These are phyloP conservation scores for Aspergillus sp. DNA, from an alignment of 2,329 filamentous ascomycete species.

Conservation along the genomic window DNA sequence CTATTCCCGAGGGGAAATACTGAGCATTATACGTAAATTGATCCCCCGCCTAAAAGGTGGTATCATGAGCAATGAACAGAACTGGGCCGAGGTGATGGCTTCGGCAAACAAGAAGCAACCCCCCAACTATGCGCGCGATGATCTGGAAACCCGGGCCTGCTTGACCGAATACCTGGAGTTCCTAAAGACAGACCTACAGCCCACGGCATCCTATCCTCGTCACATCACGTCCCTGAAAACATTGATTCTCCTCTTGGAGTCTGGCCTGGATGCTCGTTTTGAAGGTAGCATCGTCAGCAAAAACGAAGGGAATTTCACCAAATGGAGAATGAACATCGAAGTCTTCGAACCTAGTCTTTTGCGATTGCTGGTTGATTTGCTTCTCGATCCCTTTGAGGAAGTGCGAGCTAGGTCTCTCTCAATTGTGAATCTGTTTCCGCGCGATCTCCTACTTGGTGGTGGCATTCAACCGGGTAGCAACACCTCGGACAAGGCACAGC, in stretches of 20 bases:
- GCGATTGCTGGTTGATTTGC: constrained; percentile 69
- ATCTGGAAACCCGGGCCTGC: constrained; percentile 56
- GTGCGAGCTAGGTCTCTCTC: constrained; percentile 61
- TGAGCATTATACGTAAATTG: constrained; percentile 72
- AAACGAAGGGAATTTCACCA: constrained; percentile 48
- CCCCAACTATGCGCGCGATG: constrained; percentile 46
- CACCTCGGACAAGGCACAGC: constrained; percentile 21
- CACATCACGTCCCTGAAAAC: constrained; percentile 79
- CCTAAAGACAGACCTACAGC: constrained; percentile 69
- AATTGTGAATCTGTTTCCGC: constrained; percentile 44
- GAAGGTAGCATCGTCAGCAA: constrained; percentile 42
- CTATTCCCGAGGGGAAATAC: constrained; percentile 78
- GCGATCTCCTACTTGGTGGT: constrained; percentile 24
- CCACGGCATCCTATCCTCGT: constrained; percentile 84
- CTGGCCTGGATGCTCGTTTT: constrained; percentile 61
- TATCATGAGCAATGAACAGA: constrained; percentile 43
- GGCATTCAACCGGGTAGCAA: constrained; percentile 9
- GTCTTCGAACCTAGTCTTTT: constrained; percentile 42
- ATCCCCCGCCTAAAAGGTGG: constrained; percentile 72
- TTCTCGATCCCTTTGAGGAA: constrained; percentile 91
- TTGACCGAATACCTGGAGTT: constrained; percentile 74
- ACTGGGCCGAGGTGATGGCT: constrained; percentile 23
- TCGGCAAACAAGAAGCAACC: constrained; percentile 16
- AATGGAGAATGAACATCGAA: constrained; percentile 51
- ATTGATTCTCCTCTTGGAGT: constrained; percentile 64